These are phyloP conservation scores for Ormosia semicastrata DNA, from an alignment of 306 rosid genomes.

Conservation along the genomic window DNA sequence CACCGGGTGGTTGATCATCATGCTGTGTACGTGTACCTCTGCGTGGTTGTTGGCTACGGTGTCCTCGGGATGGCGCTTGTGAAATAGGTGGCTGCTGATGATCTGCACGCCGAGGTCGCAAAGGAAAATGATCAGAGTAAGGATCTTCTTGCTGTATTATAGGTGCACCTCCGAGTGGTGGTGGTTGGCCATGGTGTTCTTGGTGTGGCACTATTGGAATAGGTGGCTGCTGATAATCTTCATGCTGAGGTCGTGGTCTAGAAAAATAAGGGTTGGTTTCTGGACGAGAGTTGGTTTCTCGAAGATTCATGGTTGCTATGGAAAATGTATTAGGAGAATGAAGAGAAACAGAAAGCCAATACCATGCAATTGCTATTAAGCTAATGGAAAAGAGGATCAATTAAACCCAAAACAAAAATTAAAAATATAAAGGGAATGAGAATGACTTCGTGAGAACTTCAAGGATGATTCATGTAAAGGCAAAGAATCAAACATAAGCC, in stretches of 20 bases:
- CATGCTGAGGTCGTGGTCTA: constrained; percentile 32
- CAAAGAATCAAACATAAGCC: constrained; percentile 67
- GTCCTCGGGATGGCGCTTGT: background rate
- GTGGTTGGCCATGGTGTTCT: constrained; percentile 12
- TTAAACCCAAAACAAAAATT: constrained; percentile 16
- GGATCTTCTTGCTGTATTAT: background rate
- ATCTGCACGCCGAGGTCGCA: background rate
- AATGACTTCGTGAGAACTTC: constrained; percentile 79
- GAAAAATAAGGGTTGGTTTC: constrained; percentile 81
- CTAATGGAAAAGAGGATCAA: constrained; percentile 29
- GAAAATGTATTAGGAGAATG: constrained; percentile 17
- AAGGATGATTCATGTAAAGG: constrained; percentile 73
- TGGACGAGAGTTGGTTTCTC: constrained; percentile 60
- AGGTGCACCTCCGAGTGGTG: constrained; percentile 2
- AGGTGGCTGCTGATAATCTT: constrained; percentile 18
- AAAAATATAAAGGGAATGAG: constrained; percentile 37
- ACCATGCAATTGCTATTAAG: constrained; percentile 32
- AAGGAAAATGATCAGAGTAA: background rate
- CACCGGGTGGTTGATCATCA: background rate
- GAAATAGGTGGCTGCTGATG: background rate
- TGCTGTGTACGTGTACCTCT: background rate
- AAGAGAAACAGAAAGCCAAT: background rate
- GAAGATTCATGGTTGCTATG: constrained; percentile 40
- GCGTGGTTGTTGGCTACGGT: background rate
- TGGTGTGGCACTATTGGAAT: constrained; percentile 11